Percentiles rank a stretch among this genome's conserved stretches.
These are phyloP conservation scores for Wickerhamiella azyma DNA, from an alignment of 805 yeast genomes.

Conservation along the genomic window DNA sequence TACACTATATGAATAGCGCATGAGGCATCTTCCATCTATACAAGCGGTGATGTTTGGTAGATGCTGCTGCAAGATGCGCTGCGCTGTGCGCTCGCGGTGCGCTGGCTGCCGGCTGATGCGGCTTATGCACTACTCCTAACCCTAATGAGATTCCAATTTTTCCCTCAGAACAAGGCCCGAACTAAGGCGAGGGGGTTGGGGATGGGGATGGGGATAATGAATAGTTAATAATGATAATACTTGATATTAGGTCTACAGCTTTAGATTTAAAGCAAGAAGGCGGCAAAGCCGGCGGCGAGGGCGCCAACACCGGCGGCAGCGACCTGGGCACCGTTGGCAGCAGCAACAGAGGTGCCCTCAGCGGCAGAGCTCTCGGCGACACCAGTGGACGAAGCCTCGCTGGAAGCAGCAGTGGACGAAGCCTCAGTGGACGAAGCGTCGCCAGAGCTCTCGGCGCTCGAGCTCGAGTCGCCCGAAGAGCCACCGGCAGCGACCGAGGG, in stretches of 20 bases:
- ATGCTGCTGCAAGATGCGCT: no score
- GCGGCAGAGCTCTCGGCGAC: background rate
- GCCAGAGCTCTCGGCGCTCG: constrained; percentile 6
- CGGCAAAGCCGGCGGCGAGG: constrained; percentile 5
- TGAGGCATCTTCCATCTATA: no score
- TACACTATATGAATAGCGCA: no score
- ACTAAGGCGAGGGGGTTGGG: no score
- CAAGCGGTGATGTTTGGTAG: no score
- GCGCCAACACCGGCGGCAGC: constrained; percentile 10
- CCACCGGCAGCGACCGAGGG: constrained; percentile 11
- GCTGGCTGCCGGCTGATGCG: no score
- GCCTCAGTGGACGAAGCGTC: constrained; percentile 7
- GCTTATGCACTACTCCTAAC: no score
- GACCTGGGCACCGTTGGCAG: constrained; percentile 11
- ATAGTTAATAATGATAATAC: background rate
- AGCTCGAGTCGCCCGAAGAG: constrained; percentile 8
- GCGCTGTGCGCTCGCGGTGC: no score
- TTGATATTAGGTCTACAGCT: background rate
- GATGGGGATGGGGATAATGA: no score
- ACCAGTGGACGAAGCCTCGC: constrained; percentile 9
- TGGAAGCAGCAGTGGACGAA: constrained; percentile 8
- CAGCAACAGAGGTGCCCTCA: constrained; percentile 10
- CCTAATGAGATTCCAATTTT: no score
- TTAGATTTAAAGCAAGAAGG: background rate
- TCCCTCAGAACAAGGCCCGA: no score